Evolutionary conservation across 73 alveolate species (phyloP).

Genomic region (Paraurostyla sp.): DNA sequence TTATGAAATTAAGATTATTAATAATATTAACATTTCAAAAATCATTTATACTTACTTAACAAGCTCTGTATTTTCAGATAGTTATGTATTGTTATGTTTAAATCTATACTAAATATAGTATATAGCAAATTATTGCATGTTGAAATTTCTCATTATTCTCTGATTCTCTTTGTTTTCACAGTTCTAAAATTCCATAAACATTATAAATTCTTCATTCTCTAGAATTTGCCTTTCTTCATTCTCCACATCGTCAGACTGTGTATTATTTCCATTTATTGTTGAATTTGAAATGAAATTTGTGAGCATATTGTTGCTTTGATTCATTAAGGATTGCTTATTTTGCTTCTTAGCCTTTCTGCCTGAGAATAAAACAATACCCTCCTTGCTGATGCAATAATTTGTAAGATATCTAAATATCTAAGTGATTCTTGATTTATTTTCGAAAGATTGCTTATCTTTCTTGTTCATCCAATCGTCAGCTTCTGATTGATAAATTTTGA

Average conservation of each 20-base stretch:
- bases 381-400: not conserved
- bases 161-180: constrained; percentile 63
- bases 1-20: not conserved
- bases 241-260: constrained; percentile 23
- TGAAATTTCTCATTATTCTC: constrained; percentile 68
- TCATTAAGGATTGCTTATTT: not conserved
- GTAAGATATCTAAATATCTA: constrained; percentile 38
- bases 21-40: not conserved
- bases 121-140: constrained; percentile 35
- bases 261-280: not conserved
- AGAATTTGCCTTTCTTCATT: not conserved
- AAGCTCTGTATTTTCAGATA: not conserved
- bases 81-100: not conserved
- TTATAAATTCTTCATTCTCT: constrained; percentile 40
- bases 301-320: not conserved
- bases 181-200: not conserved
- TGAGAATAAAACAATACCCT: not conserved
- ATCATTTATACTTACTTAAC: not conserved
- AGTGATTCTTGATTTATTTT: not conserved
- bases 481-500: constrained; percentile 24
- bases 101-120: not conserved
- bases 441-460: constrained; percentile 7
- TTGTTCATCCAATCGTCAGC: constrained; percentile 50
- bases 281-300: constrained; percentile 15
- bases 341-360: constrained; percentile 32